These are phyloP conservation scores for Dacryopinax spathularia DNA, from an alignment of 768 basidiomycete species.

Conservation along the genomic window DNA sequence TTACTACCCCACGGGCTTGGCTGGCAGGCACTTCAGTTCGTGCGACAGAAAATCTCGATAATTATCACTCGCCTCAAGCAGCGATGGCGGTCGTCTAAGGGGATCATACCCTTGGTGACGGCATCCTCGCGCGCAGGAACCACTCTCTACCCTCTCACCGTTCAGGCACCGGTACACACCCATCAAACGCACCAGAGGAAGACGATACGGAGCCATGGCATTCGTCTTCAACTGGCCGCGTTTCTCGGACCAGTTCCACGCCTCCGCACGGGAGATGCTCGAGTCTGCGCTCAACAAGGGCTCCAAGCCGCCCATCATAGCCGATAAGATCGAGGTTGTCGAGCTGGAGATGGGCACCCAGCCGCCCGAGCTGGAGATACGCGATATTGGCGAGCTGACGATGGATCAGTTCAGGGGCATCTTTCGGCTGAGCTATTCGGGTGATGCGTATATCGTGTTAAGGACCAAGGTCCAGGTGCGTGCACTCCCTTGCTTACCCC, in stretches of 20 bases:
- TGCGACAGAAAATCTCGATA: no score
- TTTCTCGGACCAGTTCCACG: constrained; percentile 92
- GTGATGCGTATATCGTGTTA: constrained; percentile 77
- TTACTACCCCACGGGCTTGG: no score
- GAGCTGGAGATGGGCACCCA: constrained; percentile 99
- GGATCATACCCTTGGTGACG: no score
- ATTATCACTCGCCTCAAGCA: no score
- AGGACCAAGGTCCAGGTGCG: constrained; percentile 85
- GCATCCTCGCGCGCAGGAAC: no score
- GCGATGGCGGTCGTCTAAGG: no score
- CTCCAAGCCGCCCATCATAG: constrained; percentile 92
- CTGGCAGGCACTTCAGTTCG: no score
- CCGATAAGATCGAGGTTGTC: constrained; percentile 92
- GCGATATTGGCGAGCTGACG: constrained; percentile 94
- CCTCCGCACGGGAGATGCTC: constrained; percentile 92
- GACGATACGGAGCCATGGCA: constrained; percentile 20
- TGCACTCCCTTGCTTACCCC: not conserved
- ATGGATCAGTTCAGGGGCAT: constrained; percentile 93
- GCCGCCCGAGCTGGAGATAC: constrained; percentile 94
- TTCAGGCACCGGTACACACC: no score
- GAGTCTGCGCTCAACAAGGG: constrained; percentile 95
- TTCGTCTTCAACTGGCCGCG: constrained; percentile 82
- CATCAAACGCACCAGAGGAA: no score
- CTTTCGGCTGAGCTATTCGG: constrained; percentile 85
- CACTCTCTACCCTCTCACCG: no score